These are phyloP conservation scores for Aspergillus viridinutans DNA, from an alignment of 2,329 filamentous ascomycete genomes.

Conservation along the genomic window DNA sequence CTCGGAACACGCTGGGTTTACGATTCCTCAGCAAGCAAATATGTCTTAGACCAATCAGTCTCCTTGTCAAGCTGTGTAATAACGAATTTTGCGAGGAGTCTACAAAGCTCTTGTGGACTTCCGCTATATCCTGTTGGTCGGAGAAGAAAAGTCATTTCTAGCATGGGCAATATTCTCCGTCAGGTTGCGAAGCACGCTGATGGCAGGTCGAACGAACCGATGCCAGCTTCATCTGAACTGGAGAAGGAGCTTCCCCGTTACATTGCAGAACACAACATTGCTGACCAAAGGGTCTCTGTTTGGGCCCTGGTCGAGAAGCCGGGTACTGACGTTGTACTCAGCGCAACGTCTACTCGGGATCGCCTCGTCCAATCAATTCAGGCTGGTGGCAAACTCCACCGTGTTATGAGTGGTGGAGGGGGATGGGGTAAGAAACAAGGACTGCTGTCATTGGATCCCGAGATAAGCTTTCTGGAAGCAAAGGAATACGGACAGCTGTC, in stretches of 20 bases:
- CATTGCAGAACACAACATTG: slow-evolving; percentile 34
- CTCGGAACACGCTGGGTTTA: slow-evolving; percentile 34
- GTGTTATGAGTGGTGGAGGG: slow-evolving; percentile 41
- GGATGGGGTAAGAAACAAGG: slow-evolving; percentile 46
- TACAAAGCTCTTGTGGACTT: slow-evolving; percentile 22
- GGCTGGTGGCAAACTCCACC: slow-evolving; percentile 36
- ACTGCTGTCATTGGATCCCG: slow-evolving; percentile 40
- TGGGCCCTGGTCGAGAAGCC: slow-evolving; percentile 38
- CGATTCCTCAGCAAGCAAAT: slow-evolving; percentile 16
- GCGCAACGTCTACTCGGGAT: slow-evolving; percentile 13
- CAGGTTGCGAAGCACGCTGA: slow-evolving; percentile 34
- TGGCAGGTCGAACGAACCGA: slow-evolving; percentile 23
- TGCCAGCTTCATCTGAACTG: slow-evolving; percentile 39
- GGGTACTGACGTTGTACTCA: slow-evolving; percentile 10
- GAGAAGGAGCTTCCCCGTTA: slow-evolving; percentile 40
- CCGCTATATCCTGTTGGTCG: slow-evolving; percentile 35
- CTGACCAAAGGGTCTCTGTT: slow-evolving; percentile 36
- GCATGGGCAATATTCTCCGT: slow-evolving; percentile 43
- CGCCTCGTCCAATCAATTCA: slow-evolving; percentile 24
- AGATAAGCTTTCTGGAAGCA: slow-evolving; percentile 27
- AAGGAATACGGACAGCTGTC: slow-evolving; percentile 11
- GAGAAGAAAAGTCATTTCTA: slow-evolving; percentile 35
- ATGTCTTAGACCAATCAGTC: slow-evolving; percentile 21
- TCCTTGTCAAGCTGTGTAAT: slow-evolving; percentile 33
- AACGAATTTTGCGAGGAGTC: slow-evolving; percentile 10